phyloP scores from a whole-genome alignment of 495 filamentous ascomycete genomes.

The Annulohypoxylon maeteangense region DNA sequence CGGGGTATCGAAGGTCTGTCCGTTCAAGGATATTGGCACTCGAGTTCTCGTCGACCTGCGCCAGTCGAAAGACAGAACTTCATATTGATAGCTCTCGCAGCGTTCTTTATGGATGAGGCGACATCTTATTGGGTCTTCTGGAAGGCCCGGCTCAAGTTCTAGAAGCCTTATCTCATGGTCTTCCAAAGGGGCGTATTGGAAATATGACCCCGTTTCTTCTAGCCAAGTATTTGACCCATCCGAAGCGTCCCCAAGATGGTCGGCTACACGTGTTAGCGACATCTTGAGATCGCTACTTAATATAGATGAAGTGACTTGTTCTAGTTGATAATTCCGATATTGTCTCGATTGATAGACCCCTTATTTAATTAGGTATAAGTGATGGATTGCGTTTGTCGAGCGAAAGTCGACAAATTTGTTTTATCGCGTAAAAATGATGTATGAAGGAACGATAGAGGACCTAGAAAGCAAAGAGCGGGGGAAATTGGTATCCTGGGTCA shows the following conservation, averaged over 20 bases:
- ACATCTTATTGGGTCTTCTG: constrained; percentile 27
- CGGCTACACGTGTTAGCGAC: not conserved
- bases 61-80: constrained; percentile 34
- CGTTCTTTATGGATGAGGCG: constrained; percentile 13
- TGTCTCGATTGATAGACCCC: not conserved
- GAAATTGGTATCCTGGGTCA: not conserved
- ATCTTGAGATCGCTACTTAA: not conserved
- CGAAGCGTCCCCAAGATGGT: not conserved
- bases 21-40: constrained; percentile 26
- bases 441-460: not conserved
- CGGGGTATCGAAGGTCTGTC: constrained; percentile 19
- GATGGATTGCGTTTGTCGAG: not conserved
- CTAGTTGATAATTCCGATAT: not conserved
- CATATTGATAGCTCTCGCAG: constrained; percentile 5
- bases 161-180: constrained; percentile 22
- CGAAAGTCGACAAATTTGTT: not conserved
- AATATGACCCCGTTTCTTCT: constrained; percentile 18
- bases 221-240: constrained; percentile 24
- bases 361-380: not conserved
- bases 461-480: not conserved
- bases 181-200: constrained; percentile 15
- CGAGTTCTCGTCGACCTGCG: not conserved
- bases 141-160: constrained; percentile 20
- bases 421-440: not conserved
- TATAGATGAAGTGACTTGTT: not conserved